A percentile compares a stretch with the other conserved stretches of the same genome.
Evolutionary conservation across 371 early-diverging fungal genomes (phyloP).

Genomic region (Apophysomyces sp.): DNA sequence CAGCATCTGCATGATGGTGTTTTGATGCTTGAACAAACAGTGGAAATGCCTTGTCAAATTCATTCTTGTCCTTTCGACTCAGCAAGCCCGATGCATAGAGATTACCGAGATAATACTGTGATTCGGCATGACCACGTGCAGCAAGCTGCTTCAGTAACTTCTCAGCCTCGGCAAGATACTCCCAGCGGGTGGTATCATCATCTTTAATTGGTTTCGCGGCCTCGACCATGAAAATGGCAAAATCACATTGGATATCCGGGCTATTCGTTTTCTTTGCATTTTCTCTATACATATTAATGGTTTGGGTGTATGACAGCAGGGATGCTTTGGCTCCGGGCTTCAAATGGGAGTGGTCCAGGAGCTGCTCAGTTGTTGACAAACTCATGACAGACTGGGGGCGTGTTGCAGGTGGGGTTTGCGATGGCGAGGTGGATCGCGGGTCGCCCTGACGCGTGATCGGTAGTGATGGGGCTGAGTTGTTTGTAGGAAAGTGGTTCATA

Average conservation of each 20-base stretch:
- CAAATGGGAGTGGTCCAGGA: constrained; percentile 65
- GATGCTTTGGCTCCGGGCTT: constrained; percentile 69
- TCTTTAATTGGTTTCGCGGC: constrained; percentile 62
- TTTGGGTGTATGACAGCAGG: constrained; percentile 65
- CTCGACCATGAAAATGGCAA: constrained; percentile 78
- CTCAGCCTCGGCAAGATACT: constrained; percentile 63
- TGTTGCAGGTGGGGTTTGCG: constrained; percentile 31
- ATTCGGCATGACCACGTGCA: constrained; percentile 62
- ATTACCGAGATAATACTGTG: constrained; percentile 67
- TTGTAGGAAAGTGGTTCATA: constrained; percentile 3
- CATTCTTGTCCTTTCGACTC: constrained; percentile 60
- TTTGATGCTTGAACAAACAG: constrained; percentile 70
- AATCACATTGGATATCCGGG: constrained; percentile 79
- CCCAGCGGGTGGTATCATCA: constrained; percentile 52
- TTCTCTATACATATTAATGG: constrained; percentile 77
- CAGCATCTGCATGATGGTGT: constrained; percentile 69
- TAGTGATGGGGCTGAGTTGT: constrained; percentile 3
- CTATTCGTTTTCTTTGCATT: constrained; percentile 83
- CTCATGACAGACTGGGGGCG: constrained; percentile 31
- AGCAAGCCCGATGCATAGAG: constrained; percentile 62
- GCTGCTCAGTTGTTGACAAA: constrained; percentile 41
- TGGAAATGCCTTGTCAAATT: constrained; percentile 71
- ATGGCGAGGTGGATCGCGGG: constrained; percentile 5
- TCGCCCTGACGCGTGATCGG: neutral
- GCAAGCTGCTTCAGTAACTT: constrained; percentile 61